Percentiles rank a stretch among this genome's conserved stretches.
These are phyloP conservation scores for Sclerotiophoma versabilis DNA, from an alignment of 2,329 filamentous ascomycete genomes.

Conservation along the genomic window DNA sequence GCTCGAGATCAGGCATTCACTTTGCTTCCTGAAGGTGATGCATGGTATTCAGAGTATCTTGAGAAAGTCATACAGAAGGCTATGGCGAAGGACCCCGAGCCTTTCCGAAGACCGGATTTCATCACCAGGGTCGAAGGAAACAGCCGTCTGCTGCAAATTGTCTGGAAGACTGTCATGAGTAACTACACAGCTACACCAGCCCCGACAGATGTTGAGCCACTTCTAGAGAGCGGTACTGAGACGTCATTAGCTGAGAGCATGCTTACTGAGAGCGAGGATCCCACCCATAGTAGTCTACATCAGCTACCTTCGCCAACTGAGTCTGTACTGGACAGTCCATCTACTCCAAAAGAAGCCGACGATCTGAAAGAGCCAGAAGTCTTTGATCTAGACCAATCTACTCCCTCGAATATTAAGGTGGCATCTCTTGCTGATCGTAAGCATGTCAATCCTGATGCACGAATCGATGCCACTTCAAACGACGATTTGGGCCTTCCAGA, in stretches of 20 bases:
- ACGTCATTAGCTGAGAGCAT: constrained; percentile 6
- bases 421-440: too few relatives aligned
- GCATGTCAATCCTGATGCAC: background rate
- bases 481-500: constrained; percentile 8
- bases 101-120: constrained; percentile 33
- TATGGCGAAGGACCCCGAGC: constrained; percentile 27
- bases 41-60: constrained; percentile 35
- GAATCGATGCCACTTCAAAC: background rate
- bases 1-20: background rate
- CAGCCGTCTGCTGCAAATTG: constrained; percentile 33
- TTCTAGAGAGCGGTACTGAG: background rate
- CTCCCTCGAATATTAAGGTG: background rate
- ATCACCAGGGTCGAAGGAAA: constrained; percentile 37
- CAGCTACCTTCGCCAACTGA: constrained; percentile 9
- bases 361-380: background rate
- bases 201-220: background rate
- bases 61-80: constrained; percentile 29
- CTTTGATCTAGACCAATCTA: background rate
- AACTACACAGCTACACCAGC: constrained; percentile 16
- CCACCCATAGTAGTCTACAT: background rate
- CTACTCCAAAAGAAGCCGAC: background rate
- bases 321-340: constrained; percentile 1
- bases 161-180: constrained; percentile 40
- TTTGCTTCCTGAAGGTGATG: constrained; percentile 18
- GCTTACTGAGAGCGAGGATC: constrained; percentile 11